Evolutionary conservation across 352 stramenopile genomes (phyloP), one percentile per base, ranked within the genome.

Genomic region (Globisporangium rhizosaccharum): DNA sequence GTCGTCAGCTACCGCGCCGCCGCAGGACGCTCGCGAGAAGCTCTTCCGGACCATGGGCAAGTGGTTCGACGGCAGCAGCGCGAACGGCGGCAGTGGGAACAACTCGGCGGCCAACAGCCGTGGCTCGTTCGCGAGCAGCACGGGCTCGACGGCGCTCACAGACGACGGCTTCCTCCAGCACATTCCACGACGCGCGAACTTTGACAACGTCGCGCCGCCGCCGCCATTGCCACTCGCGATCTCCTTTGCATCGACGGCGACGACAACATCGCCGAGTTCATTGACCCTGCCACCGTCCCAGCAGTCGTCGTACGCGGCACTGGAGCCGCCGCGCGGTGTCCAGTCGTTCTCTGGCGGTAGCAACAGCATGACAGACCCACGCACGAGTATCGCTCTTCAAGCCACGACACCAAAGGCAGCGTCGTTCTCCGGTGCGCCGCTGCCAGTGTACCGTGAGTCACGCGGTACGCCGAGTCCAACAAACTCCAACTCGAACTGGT

Each of bases 41-140:
- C 63, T 87, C 17, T 79, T 87, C 50, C 71, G 73, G 20, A 70
- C 75, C 8, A 70, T 85, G 63, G 75, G 75, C 63, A 87, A 85
- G 59, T 87, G 61, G 45, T 57, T 85, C 18, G 67, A 68, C 60
- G 51, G 39, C 39, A 44, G 39, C 39, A 44, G 48, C n/a, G 30
- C 30, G 30, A 36, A 36, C 30, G 51, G 36, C 26, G 53, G 59
- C 25, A 54, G 56, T 52, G 47, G 20, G 11, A 23, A 25, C 15
- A 53, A 50, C 47, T 42, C 59, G 33, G 39, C 44, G 17, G 30
- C 26, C 33, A 60, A 54, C 59, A 65, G 52, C 17, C 59, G 36
- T 20, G 18, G 14, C n/a, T 63, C 33, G 37, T 51, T 51, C 42
- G 25, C 57, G 18, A 65, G 59, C 52, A 60, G 59, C 36, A 60